A percentile compares a stretch with the other conserved stretches of the same genome.
Conservation (phyloP, 2,329 filamentous ascomycete genomes). For the Colletotrichum sp. region DNA sequence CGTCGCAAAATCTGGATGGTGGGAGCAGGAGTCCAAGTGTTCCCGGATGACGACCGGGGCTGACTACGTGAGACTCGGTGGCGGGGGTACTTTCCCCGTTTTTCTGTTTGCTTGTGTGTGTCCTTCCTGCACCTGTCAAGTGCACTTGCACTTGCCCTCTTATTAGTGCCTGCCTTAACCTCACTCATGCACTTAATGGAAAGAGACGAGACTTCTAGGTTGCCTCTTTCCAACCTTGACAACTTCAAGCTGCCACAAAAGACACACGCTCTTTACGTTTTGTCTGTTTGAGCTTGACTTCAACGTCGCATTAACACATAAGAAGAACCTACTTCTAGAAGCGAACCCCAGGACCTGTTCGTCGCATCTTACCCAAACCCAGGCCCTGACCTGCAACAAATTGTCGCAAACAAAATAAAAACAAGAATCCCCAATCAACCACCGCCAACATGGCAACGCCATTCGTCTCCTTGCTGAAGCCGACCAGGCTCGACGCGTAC, state of each 20-base stretch:
- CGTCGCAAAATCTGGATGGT: neutral
- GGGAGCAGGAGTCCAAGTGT: neutral
- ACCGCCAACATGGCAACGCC: slow-evolving; percentile 49
- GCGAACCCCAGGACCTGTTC: neutral
- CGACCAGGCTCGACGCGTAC: slow-evolving; percentile 54
- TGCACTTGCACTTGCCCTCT: neutral
- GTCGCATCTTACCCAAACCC: neutral
- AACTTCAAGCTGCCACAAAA: neutral
- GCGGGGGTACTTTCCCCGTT: slow-evolving; percentile 7
- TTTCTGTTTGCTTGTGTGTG: neutral
- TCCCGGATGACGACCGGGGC: neutral
- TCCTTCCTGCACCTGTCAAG: neutral
- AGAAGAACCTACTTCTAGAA: neutral
- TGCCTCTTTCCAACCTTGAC: neutral
- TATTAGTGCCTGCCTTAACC: neutral
- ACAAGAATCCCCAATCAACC: neutral
- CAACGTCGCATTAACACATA: neutral
- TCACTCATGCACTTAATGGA: neutral
- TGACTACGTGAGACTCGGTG: neutral
- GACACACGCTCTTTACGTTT: neutral
- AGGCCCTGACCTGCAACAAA: neutral
- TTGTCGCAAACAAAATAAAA: neutral
- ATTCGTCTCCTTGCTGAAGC: slow-evolving; percentile 52
- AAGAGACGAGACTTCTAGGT: neutral
- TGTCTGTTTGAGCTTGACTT: neutral